Evolutionary conservation across 805 yeast genomes (phyloP).

Genomic region (Schizosaccharomyces lindneri): DNA sequence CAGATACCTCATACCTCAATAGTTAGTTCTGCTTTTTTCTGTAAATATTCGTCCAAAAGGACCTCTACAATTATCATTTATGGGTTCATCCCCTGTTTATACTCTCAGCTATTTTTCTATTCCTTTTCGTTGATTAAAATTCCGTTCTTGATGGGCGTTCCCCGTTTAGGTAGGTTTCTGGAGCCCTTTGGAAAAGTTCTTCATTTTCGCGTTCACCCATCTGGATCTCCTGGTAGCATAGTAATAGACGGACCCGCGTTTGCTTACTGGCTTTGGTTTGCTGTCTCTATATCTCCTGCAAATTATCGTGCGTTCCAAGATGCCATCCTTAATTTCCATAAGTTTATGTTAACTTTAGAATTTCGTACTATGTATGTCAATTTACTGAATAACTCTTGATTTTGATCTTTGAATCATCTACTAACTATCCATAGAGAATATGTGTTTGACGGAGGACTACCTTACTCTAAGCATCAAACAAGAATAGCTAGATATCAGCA

Average conservation of each 20-base stretch:
- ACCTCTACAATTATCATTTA: too few relatives aligned
- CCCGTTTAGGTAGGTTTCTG: neutral
- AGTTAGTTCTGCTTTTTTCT: too few relatives aligned
- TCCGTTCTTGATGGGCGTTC: neutral
- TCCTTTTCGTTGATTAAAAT: neutral
- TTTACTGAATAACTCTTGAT: neutral
- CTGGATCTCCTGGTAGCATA: neutral
- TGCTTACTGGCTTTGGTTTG: neutral
- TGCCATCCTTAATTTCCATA: neutral
- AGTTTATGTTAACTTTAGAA: neutral
- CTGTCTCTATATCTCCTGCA: neutral
- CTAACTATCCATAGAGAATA: neutral
- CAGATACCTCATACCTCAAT: too few relatives aligned
- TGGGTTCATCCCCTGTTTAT: too few relatives aligned
- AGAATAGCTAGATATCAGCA: neutral
- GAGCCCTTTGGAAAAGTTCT: neutral
- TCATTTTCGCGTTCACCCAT: neutral
- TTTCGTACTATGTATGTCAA: neutral
- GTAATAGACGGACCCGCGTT: slow-evolving; percentile 2
- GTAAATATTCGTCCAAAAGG: too few relatives aligned
- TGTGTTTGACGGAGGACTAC: slow-evolving; percentile 1
- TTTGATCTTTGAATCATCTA: neutral
- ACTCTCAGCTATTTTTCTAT: neutral
- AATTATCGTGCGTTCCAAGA: neutral
- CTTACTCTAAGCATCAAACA: neutral